Evolutionary conservation across 2,329 filamentous ascomycete species (phyloP).

Genomic region (Periconia digitata): DNA sequence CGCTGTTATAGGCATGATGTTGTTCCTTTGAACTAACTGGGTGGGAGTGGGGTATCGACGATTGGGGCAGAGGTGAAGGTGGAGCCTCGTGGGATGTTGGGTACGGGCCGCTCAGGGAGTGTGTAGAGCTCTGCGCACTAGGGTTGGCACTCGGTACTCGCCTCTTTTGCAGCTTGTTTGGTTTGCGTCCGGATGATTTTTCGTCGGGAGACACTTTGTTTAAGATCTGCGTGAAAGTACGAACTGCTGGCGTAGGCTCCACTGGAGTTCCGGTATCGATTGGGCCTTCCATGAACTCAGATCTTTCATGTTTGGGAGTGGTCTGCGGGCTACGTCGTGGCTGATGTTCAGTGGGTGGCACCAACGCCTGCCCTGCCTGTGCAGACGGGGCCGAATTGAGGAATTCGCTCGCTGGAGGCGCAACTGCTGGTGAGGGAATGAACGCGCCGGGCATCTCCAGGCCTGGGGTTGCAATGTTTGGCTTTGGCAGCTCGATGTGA

Average conservation of each 20-base stretch:
- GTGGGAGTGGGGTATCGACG: conserved; percentile 27
- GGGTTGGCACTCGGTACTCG: conserved; percentile 73
- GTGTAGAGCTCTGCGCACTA: conserved; percentile 87
- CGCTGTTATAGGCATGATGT: conserved; percentile 22
- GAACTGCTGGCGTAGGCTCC: conserved; percentile 30
- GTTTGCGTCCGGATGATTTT: conserved; percentile 66
- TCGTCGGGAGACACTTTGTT: conserved; percentile 58
- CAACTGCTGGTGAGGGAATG: conserved; percentile 47
- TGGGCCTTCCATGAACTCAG: conserved; percentile 36
- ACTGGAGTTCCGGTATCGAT: conserved; percentile 26
- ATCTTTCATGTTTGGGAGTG: conserved; percentile 34
- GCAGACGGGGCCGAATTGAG: conserved; percentile 34
- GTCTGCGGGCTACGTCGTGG: conserved; percentile 24
- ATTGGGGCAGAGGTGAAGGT: conserved; percentile 35
- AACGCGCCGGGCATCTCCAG: conserved; percentile 61
- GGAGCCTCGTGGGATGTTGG: conserved; percentile 20
- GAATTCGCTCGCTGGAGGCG: conserved; percentile 43
- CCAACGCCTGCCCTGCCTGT: conserved; percentile 21
- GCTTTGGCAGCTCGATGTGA: conserved; percentile 22
- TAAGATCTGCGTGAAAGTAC: conserved; percentile 43
- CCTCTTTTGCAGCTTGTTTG: conserved; percentile 92
- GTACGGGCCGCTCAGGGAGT: conserved; percentile 62
- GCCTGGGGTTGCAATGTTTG: conserved; percentile 30
- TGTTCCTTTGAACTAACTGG: conserved; percentile 29
- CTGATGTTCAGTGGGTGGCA: conserved; percentile 18